These are phyloP conservation scores for Botrytis porri DNA, from an alignment of 2,329 filamentous ascomycete genomes.

Conservation along the genomic window DNA sequence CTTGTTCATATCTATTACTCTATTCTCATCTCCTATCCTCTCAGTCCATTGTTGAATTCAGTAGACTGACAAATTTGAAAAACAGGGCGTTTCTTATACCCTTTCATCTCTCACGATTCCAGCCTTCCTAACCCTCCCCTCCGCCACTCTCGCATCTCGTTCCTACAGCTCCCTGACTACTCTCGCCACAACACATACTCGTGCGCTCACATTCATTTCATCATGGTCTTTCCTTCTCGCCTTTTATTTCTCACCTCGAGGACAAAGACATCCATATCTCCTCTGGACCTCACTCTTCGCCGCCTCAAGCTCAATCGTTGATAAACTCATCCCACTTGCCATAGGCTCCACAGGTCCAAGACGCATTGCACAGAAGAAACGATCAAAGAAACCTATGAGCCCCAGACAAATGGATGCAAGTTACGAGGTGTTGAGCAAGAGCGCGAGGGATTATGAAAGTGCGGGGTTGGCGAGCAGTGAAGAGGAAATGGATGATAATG, in stretches of 20 bases:
- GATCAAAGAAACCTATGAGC: constrained; percentile 21
- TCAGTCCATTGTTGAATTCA: not conserved
- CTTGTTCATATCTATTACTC: not conserved
- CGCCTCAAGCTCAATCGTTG: constrained; percentile 48
- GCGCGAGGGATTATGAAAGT: constrained; percentile 47
- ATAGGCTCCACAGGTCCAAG: not conserved
- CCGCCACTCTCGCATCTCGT: constrained; percentile 66
- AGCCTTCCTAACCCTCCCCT: constrained; percentile 75
- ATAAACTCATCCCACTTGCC: constrained; percentile 29
- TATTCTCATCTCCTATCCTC: not conserved
- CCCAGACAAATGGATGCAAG: constrained; percentile 58
- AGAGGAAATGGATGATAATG: constrained; percentile 44
- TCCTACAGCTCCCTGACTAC: constrained; percentile 67
- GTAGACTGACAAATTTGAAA: not conserved
- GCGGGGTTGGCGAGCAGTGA: constrained; percentile 45
- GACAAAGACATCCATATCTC: constrained; percentile 81
- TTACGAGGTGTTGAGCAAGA: constrained; percentile 62
- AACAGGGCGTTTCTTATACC: constrained; percentile 83
- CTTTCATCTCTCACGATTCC: constrained; percentile 76
- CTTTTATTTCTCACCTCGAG: constrained; percentile 71
- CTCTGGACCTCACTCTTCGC: constrained; percentile 77
- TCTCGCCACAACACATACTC: constrained; percentile 62
- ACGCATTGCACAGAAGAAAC: constrained; percentile 29
- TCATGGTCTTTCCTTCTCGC: constrained; percentile 72
- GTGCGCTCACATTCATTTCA: constrained; percentile 65